Evolutionary conservation across 2,329 filamentous ascomycete genomes (phyloP), one percentile per base, ranked within the genome.

Genomic region (Trichoderma citrinoviride): DNA sequence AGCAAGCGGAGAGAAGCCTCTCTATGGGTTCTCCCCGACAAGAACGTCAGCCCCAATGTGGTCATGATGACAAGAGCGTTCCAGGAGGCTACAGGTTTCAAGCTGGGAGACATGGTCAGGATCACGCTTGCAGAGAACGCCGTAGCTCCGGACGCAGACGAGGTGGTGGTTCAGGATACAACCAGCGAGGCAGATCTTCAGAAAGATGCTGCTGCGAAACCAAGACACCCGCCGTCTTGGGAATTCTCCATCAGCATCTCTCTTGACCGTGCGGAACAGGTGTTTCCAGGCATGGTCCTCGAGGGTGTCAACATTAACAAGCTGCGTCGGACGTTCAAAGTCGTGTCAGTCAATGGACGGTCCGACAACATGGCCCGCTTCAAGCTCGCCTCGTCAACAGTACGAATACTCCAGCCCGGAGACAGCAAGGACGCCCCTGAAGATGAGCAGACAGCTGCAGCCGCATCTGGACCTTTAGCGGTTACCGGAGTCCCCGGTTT

Each of bases 1-100:
- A 15, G 15, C 25, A 66, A 49, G 37, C 71, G 73, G 27, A 76
- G 80, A 17, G 80, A 85, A 69, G 83, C 82, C 5, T 78, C 81
- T 33, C 76, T 84, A 1, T 85, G 82, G 78, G 78, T 80, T 0
- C 75, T 82, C 17, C 79, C 82, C 2, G 81, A 82, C 50, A 83
- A 88, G 73, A 87, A 88, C 71, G 80, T 92, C 69, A 84, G 87
- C 72, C 86, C 86, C 69, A 85, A 88, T 67, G 82, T 92, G 64
- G 80, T 90, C 56, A 83, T 93, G 80, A 86, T 91, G 79, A 88
- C 91, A 23, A 88, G 91, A 67, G 82, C 86, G 6, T 86, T 96
- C 61, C 89, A 91, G 67, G 88, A 90, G 41, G 84, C 86, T 7
- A 90, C 90, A 69, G 86, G 86, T 1, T 84, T 96, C 70, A 89